Percentiles rank a stretch among this genome's conserved stretches.
phyloP scores from a whole-genome alignment of 164 flowering plant species.

The Berberis vulgaris region DNA sequence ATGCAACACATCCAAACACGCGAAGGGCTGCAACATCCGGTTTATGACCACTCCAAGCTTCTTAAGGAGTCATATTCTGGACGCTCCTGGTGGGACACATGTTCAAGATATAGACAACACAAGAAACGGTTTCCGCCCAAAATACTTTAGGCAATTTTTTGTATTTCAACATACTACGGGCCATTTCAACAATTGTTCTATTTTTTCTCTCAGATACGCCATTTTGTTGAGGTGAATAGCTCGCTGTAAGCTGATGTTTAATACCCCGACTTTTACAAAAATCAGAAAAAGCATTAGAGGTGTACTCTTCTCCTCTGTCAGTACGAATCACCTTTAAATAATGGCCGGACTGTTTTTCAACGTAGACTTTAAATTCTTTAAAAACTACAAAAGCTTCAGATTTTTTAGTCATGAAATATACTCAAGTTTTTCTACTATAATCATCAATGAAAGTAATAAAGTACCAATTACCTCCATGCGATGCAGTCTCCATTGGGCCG shows the following conservation, averaged over 20 bases:
- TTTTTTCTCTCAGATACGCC: background rate
- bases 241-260: constrained; percentile 1
- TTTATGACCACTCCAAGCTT: constrained; percentile 9
- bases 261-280: background rate
- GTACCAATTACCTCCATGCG: too few relatives aligned
- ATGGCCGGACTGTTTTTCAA: background rate
- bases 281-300: background rate
- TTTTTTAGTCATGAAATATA: background rate
- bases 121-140: constrained; percentile 6
- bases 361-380: background rate
- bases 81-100: background rate
- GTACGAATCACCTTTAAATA: background rate
- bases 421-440: too few relatives aligned
- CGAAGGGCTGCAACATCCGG: constrained; percentile 4
- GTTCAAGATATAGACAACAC: constrained; percentile 8
- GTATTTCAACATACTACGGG: background rate
- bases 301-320: constrained; percentile 2
- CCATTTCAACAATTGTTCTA: background rate
- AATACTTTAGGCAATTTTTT: background rate
- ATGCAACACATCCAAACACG: constrained; percentile 5
- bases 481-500: too few relatives aligned
- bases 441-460: too few relatives aligned
- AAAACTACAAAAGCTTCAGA: background rate
- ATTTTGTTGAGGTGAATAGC: background rate
- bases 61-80: constrained; percentile 5